Percentiles rank a stretch among this genome's conserved stretches.
Evolutionary conservation across 805 yeast species (phyloP).

Genomic region (Ogataea glucozyma): DNA sequence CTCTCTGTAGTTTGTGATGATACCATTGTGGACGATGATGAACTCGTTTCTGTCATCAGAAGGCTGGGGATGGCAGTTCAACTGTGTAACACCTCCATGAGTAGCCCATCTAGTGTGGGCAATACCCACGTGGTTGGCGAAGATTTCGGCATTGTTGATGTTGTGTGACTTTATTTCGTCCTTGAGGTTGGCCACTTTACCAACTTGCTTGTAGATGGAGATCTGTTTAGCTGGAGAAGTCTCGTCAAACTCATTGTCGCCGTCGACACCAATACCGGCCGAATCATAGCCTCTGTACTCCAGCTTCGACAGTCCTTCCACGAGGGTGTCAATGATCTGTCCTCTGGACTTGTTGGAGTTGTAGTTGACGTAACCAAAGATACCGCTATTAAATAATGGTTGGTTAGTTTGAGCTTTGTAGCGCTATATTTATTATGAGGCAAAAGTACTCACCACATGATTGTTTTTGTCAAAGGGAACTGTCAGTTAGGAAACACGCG

Average conservation of each 20-base stretch:
- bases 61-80: conserved; percentile 95
- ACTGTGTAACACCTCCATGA: conserved; percentile 86
- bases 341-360: conserved; percentile 90
- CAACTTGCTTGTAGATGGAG: conserved; percentile 77
- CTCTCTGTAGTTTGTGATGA: conserved; percentile 92
- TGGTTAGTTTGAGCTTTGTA: neutral
- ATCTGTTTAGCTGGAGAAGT: conserved; percentile 54
- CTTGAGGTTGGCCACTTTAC: conserved; percentile 84
- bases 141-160: conserved; percentile 61
- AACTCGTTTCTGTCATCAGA: conserved; percentile 84
- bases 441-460: conserved; percentile 19
- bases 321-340: conserved; percentile 83
- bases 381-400: conserved; percentile 69
- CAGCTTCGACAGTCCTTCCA: conserved; percentile 81
- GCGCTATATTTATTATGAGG: no score
- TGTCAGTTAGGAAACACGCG: neutral
- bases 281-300: conserved; percentile 99
- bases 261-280: conserved; percentile 94
- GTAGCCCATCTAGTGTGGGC: conserved; percentile 99
- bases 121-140: conserved; percentile 88
- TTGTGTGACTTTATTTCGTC: conserved; percentile 54
- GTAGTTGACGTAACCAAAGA: conserved; percentile 96
- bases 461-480: neutral
- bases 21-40: conserved; percentile 95
- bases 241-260: conserved; percentile 53